Evolutionary conservation across 2,329 filamentous ascomycete genomes (phyloP).

Genomic region (Trichoderma brevicompactum): DNA sequence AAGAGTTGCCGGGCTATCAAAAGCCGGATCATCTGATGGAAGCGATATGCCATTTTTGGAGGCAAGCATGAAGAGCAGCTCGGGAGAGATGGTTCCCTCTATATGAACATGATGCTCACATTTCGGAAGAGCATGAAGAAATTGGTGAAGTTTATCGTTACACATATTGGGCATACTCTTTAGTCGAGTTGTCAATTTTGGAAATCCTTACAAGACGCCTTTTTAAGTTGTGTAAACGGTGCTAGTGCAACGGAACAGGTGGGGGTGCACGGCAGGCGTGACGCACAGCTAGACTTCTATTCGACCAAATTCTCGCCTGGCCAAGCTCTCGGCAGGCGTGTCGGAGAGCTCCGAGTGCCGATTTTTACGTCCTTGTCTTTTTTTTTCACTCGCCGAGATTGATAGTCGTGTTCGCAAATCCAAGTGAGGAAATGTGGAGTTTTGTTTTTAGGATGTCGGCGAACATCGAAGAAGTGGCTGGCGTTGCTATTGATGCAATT

Average conservation of each 20-base stretch:
- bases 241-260: neutral
- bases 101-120: constrained; percentile 83
- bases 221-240: neutral
- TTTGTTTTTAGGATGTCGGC: neutral
- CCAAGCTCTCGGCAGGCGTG: neutral
- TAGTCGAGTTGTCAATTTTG: neutral
- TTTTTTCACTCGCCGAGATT: neutral
- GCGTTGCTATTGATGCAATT: neutral
- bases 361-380: neutral
- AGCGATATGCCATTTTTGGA: constrained; percentile 67
- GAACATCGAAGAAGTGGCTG: neutral
- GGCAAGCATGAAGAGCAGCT: constrained; percentile 71
- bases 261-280: neutral
- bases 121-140: constrained; percentile 71
- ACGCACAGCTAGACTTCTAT: neutral
- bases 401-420: neutral
- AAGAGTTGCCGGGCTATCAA: constrained; percentile 63
- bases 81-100: constrained; percentile 73
- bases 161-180: constrained; percentile 52
- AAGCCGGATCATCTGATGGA: constrained; percentile 63
- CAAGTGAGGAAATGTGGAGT: neutral
- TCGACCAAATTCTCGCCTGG: neutral
- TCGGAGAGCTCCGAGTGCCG: constrained; percentile 19
- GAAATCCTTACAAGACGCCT: neutral
- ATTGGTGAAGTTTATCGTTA: constrained; percentile 53